Percentiles rank a stretch among this genome's conserved stretches.
These are phyloP conservation scores for Dryas alaskensis DNA, from an alignment of 306 rosid species.

Conservation along the genomic window DNA sequence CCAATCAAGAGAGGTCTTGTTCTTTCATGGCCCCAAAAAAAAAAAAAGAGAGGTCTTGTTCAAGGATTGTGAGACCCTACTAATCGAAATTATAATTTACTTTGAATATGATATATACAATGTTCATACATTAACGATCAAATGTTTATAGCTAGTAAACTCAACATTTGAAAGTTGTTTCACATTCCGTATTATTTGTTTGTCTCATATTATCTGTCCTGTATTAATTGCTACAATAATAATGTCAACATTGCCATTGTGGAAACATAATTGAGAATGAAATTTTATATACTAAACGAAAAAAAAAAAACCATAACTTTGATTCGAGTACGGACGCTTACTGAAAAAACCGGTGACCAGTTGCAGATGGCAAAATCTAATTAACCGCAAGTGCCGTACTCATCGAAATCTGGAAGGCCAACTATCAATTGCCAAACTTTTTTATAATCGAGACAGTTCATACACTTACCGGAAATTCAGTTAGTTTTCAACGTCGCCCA, in stretches of 20 bases:
- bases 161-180: too few relatives aligned
- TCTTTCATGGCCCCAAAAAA: too few relatives aligned
- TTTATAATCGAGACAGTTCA: slow-evolving; percentile 15
- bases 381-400: slow-evolving; percentile 31
- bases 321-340: slow-evolving; percentile 21
- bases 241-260: background rate
- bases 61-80: too few relatives aligned
- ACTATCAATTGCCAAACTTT: slow-evolving; percentile 29
- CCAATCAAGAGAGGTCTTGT: too few relatives aligned
- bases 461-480: slow-evolving; percentile 25
- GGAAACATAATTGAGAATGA: background rate
- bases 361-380: background rate
- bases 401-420: slow-evolving; percentile 23
- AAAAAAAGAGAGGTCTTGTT: too few relatives aligned
- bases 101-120: too few relatives aligned
- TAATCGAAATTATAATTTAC: too few relatives aligned
- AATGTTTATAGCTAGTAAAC: too few relatives aligned
- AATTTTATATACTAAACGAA: background rate
- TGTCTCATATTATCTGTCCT: too few relatives aligned
- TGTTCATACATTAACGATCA: too few relatives aligned
- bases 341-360: slow-evolving; percentile 34
- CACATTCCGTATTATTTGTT: too few relatives aligned
- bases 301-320: background rate
- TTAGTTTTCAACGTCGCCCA: slow-evolving; percentile 27
- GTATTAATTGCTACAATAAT: background rate